Evolutionary conservation across 495 filamentous ascomycete genomes (phyloP).

Genomic region (Cercophora scortea): DNA sequence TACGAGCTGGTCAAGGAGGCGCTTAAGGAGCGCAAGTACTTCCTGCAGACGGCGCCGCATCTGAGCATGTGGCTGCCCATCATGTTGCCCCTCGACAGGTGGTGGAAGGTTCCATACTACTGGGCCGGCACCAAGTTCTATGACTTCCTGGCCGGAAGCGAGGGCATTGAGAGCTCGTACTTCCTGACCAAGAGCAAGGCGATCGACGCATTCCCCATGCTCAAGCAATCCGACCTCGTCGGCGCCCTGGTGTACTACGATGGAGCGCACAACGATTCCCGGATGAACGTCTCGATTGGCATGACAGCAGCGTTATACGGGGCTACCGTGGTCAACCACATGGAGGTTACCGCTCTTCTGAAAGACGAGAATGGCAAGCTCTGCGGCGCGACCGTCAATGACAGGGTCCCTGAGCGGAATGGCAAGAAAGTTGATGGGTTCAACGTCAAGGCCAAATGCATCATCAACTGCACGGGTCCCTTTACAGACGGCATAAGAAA

Average conservation of each 20-base stretch:
- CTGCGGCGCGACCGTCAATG: conserved; percentile 70
- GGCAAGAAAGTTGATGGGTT: conserved; percentile 51
- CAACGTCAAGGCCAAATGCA: conserved; percentile 74
- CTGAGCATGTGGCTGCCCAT: conserved; percentile 92
- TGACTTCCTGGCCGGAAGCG: conserved; percentile 87
- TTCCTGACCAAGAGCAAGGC: conserved; percentile 93
- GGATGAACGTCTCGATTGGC: conserved; percentile 95
- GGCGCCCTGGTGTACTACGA: conserved; percentile 98
- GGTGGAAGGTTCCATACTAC: conserved; percentile 98
- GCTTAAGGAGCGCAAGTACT: conserved; percentile 92
- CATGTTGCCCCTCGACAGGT: conserved; percentile 91
- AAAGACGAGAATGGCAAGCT: conserved; percentile 76
- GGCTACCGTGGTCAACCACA: conserved; percentile 84
- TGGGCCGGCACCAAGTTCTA: conserved; percentile 95
- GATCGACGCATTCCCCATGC: conserved; percentile 94
- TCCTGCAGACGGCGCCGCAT: conserved; percentile 92
- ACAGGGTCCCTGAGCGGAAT: conserved; percentile 55
- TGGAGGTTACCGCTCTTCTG: conserved; percentile 76
- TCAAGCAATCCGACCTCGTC: conserved; percentile 75
- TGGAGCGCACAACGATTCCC: conserved; percentile 94
- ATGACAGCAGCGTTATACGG: conserved; percentile 96
- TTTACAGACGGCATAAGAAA: conserved; percentile 92
- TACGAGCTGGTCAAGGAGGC: conserved; percentile 90
- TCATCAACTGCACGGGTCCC: conserved; percentile 95
- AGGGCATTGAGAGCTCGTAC: conserved; percentile 96